Percentiles rank a stretch among this genome's conserved stretches.
Evolutionary conservation across 805 yeast species (phyloP).

Genomic region (Candida peoriensis): DNA sequence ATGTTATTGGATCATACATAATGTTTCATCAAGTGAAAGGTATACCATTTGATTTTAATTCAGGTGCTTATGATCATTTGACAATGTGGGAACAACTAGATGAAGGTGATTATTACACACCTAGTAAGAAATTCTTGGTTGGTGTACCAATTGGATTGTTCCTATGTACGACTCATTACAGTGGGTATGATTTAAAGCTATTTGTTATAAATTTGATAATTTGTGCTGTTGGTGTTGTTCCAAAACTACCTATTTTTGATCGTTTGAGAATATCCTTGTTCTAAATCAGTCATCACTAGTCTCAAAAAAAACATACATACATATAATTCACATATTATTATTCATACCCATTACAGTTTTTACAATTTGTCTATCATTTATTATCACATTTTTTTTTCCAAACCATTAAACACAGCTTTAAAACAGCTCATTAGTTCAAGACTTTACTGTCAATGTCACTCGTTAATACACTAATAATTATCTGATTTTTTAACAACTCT

Average conservation of each 20-base stretch:
- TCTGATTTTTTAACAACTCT: no score
- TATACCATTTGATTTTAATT: constrained; percentile 93
- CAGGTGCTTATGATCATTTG: constrained; percentile 91
- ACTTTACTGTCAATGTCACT: no score
- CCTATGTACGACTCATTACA: constrained; percentile 82
- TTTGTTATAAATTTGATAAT: constrained; percentile 71
- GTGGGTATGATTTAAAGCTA: constrained; percentile 73
- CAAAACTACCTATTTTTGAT: constrained; percentile 82
- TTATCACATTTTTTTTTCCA: no score
- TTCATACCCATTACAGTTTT: no score
- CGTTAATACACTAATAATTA: no score
- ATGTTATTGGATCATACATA: constrained; percentile 85
- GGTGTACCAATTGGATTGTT: constrained; percentile 90
- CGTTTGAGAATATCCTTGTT: constrained; percentile 55
- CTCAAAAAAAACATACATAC: background rate
- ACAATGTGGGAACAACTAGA: constrained; percentile 99
- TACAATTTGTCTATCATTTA: no score
- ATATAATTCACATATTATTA: background rate
- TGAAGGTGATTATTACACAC: constrained; percentile 95
- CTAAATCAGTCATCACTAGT: constrained; percentile 3
- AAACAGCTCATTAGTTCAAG: no score
- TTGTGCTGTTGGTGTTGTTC: constrained; percentile 83
- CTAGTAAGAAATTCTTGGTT: constrained; percentile 87
- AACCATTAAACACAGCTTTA: no score
- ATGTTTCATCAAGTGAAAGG: constrained; percentile 98